phyloP scores from a whole-genome alignment of 306 rosid species.

The Oemleria cerasiformis region DNA sequence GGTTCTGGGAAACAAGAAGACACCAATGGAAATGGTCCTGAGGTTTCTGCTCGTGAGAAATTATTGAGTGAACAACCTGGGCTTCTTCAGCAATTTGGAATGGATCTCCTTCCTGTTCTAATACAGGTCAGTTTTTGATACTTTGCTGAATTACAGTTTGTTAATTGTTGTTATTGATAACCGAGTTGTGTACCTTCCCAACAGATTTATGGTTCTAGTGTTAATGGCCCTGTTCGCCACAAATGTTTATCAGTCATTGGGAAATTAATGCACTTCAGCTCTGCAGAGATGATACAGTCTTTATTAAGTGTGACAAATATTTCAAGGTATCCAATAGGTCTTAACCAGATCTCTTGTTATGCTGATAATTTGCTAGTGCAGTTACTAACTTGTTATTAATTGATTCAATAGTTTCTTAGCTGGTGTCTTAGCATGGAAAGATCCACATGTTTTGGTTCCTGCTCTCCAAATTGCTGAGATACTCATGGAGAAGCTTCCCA shows the following conservation, averaged over 20 bases:
- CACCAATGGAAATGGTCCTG: conserved; percentile 52
- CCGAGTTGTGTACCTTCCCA: conserved; percentile 23
- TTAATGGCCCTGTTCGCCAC: conserved; percentile 92
- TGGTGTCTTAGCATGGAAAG: conserved; percentile 97
- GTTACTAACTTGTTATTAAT: conserved; percentile 18
- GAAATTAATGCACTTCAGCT: conserved; percentile 90
- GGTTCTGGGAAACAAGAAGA: conserved; percentile 82
- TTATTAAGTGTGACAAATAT: conserved; percentile 74
- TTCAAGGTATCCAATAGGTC: conserved; percentile 62
- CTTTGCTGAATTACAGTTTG: conserved; percentile 10
- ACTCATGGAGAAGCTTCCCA: conserved; percentile 97
- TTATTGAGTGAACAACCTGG: conserved; percentile 86
- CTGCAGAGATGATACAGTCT: conserved; percentile 94
- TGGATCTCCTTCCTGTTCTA: conserved; percentile 92
- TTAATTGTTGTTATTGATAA: conserved; percentile 14
- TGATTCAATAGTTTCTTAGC: conserved; percentile 75
- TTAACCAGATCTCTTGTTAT: conserved; percentile 16
- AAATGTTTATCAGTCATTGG: conserved; percentile 92
- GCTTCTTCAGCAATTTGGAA: conserved; percentile 87
- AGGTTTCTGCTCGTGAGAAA: conserved; percentile 87
- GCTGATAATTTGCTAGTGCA: conserved; percentile 7
- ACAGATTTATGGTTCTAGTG: conserved; percentile 98
- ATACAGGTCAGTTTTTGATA: conserved; percentile 58
- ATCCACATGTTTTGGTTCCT: conserved; percentile 85
- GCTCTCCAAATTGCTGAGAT: conserved; percentile 95